Percentiles rank a stretch among this genome's conserved stretches.
These are phyloP conservation scores for Bisporella sp. DNA, from an alignment of 2,329 filamentous ascomycete species.

Conservation along the genomic window DNA sequence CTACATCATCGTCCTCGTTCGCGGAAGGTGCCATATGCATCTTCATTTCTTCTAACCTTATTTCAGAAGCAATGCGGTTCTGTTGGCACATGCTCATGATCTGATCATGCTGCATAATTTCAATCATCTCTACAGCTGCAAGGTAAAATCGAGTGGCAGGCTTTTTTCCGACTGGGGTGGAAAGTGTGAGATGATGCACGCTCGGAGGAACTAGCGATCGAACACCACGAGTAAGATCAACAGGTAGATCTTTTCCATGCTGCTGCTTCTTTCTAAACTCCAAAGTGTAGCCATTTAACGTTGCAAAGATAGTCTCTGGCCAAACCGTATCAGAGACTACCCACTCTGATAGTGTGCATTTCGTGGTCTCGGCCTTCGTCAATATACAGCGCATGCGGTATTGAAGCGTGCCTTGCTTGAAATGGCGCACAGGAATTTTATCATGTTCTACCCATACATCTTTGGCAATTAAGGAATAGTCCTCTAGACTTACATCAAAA, in stretches of 20 bases:
- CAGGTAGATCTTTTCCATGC: conserved; percentile 67
- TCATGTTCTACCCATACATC: conserved; percentile 14
- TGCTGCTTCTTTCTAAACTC: conserved; percentile 60
- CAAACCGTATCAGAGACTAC: conserved; percentile 56
- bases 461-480: conserved; percentile 17
- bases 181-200: conserved; percentile 15
- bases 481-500: conserved; percentile 22
- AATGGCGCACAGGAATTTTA: conserved; percentile 28
- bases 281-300: conserved; percentile 56
- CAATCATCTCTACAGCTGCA: conserved; percentile 64
- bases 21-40: conserved; percentile 32
- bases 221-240: conserved; percentile 59
- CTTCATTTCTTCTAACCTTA: conserved; percentile 52
- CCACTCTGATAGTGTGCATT: conserved; percentile 46
- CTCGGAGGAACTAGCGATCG: conserved; percentile 1
- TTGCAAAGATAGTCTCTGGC: conserved; percentile 64
- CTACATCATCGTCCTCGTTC: conserved; percentile 48
- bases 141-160: conserved; percentile 41
- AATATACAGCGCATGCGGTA: conserved; percentile 64
- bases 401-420: conserved; percentile 45
- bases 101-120: conserved; percentile 41
- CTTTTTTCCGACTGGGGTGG: conserved; percentile 19
- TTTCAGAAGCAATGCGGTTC: conserved; percentile 34
- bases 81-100: conserved; percentile 35
- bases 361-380: conserved; percentile 18